Evolutionary conservation across 2,329 filamentous ascomycete species (phyloP), one percentile per base, ranked within the genome.

Genomic region (Beauveria brongniartii): DNA sequence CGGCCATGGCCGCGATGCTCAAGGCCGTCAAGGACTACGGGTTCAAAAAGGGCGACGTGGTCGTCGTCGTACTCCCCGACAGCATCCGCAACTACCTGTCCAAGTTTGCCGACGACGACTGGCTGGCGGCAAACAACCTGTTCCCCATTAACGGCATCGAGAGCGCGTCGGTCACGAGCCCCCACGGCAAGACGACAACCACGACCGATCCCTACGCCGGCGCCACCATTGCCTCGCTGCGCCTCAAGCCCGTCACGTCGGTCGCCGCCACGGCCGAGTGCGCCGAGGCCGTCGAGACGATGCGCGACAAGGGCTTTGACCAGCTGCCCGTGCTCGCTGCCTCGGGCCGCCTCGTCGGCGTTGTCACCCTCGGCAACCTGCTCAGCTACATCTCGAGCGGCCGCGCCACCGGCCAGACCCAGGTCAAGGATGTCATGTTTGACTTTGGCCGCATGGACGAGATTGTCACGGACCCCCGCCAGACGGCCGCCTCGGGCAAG

Each of bases 91-190:
- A 91, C 76, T 99, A 99, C 74, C 85, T 99, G 28, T 93, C 89
- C 78, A 99, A 99, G 83, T 99, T 99, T 72, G 92, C 92, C 66
- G 94, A 99, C 72, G 95, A 99, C 72, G 94, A 97, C 79, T 99
- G 94, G 95, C 87, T 99, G 61, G 92, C 92, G 14, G 94, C 94
- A 65, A 99, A 99, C 77, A 89, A 93, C 72, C 90, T 99, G 26
- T 83, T 97, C 28, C 85, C 90, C n/a, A 72, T 76, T 65, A 74
- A 76, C 64, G 77, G 75, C 18, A 44, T 81, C 77, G 65, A 84
- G 78, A 57, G 82, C 77, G 63, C 79, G 71, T 55, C 73, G 72
- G 62, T 69, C 69, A 65, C 73, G 64, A 67, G 71, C 65, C 71
- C 75, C 51, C 68, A 73, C 18, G 68, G 69, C 53, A 65, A 68